phyloP scores from a whole-genome alignment of 345 rosid species.

The Camelina sativa region DNA sequence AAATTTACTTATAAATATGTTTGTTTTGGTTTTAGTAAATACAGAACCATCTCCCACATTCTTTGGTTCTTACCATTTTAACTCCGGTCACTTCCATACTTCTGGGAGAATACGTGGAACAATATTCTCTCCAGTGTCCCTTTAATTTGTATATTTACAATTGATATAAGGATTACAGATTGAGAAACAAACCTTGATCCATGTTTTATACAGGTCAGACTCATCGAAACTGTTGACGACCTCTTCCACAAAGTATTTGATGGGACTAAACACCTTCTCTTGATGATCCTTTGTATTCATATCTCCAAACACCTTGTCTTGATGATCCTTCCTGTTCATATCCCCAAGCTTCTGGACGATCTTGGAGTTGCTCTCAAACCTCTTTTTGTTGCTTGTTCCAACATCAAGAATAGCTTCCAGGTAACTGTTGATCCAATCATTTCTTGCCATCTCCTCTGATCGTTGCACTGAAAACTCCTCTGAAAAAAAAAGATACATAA shows the following conservation, averaged over 20 bases:
- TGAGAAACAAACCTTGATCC: slow-evolving; percentile 69
- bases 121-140: background rate
- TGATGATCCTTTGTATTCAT: slow-evolving; percentile 45
- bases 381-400: slow-evolving; percentile 59
- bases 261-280: slow-evolving; percentile 70
- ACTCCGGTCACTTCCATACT: slow-evolving; percentile 6
- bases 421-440: slow-evolving; percentile 92
- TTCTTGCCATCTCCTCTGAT: slow-evolving; percentile 67
- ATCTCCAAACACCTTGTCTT: slow-evolving; percentile 42
- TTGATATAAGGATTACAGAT: slow-evolving; percentile 14
- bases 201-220: slow-evolving; percentile 81
- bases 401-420: slow-evolving; percentile 85
- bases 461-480: slow-evolving; percentile 8
- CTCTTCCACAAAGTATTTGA: slow-evolving; percentile 86
- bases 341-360: slow-evolving; percentile 52
- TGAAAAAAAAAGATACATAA: slow-evolving; percentile 5
- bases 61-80: background rate
- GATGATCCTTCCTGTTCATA: slow-evolving; percentile 44
- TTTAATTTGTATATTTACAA: background rate
- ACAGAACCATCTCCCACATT: background rate
- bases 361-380: slow-evolving; percentile 58
- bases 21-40: slow-evolving; percentile 2
- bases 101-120: slow-evolving; percentile 14
- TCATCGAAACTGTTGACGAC: slow-evolving; percentile 84
- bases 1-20: background rate